Evolutionary conservation across 2,329 filamentous ascomycete species (phyloP).

Genomic region (Pezicula radicicola): DNA sequence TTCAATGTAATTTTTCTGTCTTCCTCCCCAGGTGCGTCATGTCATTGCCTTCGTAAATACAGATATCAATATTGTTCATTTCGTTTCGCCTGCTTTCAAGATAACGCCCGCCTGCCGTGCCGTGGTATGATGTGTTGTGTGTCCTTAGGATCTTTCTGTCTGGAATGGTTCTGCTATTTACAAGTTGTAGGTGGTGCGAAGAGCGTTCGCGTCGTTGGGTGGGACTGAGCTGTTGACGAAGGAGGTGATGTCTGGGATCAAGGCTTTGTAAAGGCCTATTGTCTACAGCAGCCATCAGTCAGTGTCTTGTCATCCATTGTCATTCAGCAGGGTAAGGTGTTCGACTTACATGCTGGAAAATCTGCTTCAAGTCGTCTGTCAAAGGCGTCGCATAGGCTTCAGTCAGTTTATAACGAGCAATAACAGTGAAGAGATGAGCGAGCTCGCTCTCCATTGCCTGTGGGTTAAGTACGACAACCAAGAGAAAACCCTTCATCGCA

Average conservation of each 20-base stretch:
- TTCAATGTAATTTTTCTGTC: background rate
- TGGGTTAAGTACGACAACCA: slow-evolving; percentile 81
- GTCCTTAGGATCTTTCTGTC: slow-evolving; percentile 13
- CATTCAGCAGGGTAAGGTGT: background rate
- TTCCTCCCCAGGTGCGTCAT: background rate
- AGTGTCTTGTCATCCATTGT: slow-evolving; percentile 1
- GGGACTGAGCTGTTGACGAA: slow-evolving; percentile 36
- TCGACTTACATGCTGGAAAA: slow-evolving; percentile 25
- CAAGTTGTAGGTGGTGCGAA: slow-evolving; percentile 28
- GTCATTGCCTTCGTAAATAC: slow-evolving; percentile 13
- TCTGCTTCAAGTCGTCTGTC: slow-evolving; percentile 26
- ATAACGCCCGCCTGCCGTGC: background rate
- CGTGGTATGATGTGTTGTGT: slow-evolving; percentile 35
- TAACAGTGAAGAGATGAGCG: slow-evolving; percentile 76
- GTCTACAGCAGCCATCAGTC: slow-evolving; percentile 33
- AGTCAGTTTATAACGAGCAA: slow-evolving; percentile 71
- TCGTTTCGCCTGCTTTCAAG: background rate
- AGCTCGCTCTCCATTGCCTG: slow-evolving; percentile 87
- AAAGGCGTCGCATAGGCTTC: slow-evolving; percentile 42
- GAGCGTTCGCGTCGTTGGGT: slow-evolving; percentile 17
- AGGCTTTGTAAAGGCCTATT: slow-evolving; percentile 48
- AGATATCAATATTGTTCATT: slow-evolving; percentile 6
- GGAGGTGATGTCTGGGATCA: slow-evolving; percentile 50
- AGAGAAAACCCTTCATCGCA: slow-evolving; percentile 86
- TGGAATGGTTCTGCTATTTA: slow-evolving; percentile 20